Conservation (phyloP, 192 early-diverging fungal genomes). For the Lobulomyces angularis region DNA sequence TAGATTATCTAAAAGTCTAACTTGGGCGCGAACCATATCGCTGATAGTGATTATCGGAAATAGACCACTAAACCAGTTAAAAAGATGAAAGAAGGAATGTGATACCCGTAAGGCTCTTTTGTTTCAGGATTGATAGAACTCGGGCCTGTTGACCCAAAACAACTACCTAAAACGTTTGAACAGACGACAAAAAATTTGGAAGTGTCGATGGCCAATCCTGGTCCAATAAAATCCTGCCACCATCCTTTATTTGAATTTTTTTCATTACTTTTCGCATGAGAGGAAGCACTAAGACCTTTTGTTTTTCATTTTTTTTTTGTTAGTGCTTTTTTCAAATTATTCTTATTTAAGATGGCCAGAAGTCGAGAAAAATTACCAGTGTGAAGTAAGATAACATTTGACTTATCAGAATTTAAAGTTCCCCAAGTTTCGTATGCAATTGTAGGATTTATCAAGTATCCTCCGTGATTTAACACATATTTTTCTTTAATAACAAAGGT, state of each 20-base stretch:
- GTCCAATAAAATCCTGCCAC: slow-evolving; percentile 96
- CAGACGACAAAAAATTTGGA: slow-evolving; percentile 91
- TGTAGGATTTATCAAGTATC: slow-evolving; percentile 56
- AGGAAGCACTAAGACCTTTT: slow-evolving; percentile 77
- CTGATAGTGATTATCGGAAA: slow-evolving; percentile 87
- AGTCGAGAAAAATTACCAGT: too few relatives aligned
- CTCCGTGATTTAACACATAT: too few relatives aligned
- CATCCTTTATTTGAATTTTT: slow-evolving; percentile 71
- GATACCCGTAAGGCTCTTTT: slow-evolving; percentile 33
- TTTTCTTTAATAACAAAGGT: too few relatives aligned
- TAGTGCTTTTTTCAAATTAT: too few relatives aligned
- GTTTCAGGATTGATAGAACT: slow-evolving; percentile 58
- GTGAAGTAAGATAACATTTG: slow-evolving; percentile 85
- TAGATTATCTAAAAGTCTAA: slow-evolving; percentile 65
- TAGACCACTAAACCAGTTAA: slow-evolving; percentile 75
- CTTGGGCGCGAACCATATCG: slow-evolving; percentile 96
- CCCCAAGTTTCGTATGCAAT: slow-evolving; percentile 98
- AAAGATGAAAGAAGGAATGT: too few relatives aligned
- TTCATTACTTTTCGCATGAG: slow-evolving; percentile 79
- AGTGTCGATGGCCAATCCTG: slow-evolving; percentile 83
- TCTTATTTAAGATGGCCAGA: too few relatives aligned
- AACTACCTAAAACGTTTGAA: slow-evolving; percentile 91
- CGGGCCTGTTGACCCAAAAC: slow-evolving; percentile 92
- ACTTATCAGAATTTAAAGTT: slow-evolving; percentile 58
- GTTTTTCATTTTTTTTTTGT: too few relatives aligned